These are phyloP conservation scores for Talaromyces sp. DNA, from an alignment of 2,329 filamentous ascomycete species.

Conservation along the genomic window DNA sequence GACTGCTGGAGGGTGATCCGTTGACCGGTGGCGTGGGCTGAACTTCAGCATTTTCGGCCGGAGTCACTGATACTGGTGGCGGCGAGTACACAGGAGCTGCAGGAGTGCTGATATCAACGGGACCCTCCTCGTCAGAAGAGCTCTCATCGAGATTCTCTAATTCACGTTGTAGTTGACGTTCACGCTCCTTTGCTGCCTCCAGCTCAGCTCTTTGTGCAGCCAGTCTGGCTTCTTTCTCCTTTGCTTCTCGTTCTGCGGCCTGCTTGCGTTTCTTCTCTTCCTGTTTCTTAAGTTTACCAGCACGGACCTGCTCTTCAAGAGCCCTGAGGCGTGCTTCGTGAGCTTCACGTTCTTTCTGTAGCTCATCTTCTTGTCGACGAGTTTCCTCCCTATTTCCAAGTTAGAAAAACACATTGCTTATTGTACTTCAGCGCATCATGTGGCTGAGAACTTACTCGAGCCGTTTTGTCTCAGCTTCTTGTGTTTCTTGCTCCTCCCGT, in stretches of 20 bases:
- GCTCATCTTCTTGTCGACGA: conserved; percentile 71
- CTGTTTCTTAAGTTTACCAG: conserved; percentile 91
- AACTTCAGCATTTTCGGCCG: conserved; percentile 24
- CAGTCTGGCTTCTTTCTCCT: conserved; percentile 81
- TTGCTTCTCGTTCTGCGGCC: conserved; percentile 77
- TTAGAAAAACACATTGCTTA: conserved; percentile 16
- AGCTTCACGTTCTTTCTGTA: conserved; percentile 74
- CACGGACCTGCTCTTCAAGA: conserved; percentile 87
- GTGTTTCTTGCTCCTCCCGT: conserved; percentile 68
- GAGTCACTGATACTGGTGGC: conserved; percentile 24
- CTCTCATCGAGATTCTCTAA: conserved; percentile 75
- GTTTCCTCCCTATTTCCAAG: conserved; percentile 62
- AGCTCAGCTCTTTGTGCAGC: conserved; percentile 85
- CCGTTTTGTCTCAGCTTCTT: conserved; percentile 67
- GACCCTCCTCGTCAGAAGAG: conserved; percentile 70
- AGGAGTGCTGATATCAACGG: conserved; percentile 63
- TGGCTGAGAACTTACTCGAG: conserved; percentile 70
- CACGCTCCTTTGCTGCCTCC: conserved; percentile 83
- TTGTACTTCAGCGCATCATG: neutral
- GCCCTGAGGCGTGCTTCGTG: conserved; percentile 79
- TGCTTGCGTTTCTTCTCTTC: conserved; percentile 93
- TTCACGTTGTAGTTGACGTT: conserved; percentile 83
- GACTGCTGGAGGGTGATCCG: conserved; percentile 48
- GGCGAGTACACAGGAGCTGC: conserved; percentile 33
- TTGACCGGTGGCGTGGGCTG: conserved; percentile 15